Percentiles rank a stretch among this genome's conserved stretches.
Conservation (phyloP, 2,329 filamentous ascomycete genomes). For the Hymenoscyphus fructigenus region DNA sequence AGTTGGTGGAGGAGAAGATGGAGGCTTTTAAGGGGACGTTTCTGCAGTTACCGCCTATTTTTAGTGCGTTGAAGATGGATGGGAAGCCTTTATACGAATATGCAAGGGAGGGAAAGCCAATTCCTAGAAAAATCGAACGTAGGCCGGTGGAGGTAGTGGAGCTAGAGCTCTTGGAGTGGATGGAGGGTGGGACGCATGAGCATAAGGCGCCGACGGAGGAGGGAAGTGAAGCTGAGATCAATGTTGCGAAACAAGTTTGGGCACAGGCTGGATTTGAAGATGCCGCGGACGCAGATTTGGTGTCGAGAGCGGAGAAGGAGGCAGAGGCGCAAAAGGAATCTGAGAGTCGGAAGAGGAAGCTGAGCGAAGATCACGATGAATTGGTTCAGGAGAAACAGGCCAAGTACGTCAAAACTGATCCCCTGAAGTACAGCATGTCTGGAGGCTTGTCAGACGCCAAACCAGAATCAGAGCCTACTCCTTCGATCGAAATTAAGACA, state of each 20-base stretch:
- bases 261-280: constrained; percentile 41
- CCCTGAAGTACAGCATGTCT: constrained; percentile 29
- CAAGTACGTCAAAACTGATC: constrained; percentile 26
- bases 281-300: constrained; percentile 43
- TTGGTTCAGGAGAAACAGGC: constrained; percentile 32
- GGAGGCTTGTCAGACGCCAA: constrained; percentile 27
- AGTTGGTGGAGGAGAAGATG: constrained; percentile 75
- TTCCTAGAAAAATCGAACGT: constrained; percentile 81
- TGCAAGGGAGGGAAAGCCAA: constrained; percentile 81
- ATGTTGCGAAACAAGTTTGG: constrained; percentile 71
- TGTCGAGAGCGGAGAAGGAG: constrained; percentile 28
- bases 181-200: constrained; percentile 75
- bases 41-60: constrained; percentile 88
- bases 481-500: constrained; percentile 5
- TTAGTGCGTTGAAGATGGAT: constrained; percentile 88
- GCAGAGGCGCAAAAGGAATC: constrained; percentile 37
- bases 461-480: constrained; percentile 25
- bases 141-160: constrained; percentile 75
- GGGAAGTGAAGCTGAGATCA: constrained; percentile 71
- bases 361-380: constrained; percentile 34
- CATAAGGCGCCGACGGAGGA: constrained; percentile 80
- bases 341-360: constrained; percentile 34
- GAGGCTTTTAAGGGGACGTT: constrained; percentile 76
- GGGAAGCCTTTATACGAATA: constrained; percentile 97
- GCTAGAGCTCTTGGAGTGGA: constrained; percentile 81